These are phyloP conservation scores for Flaveria brownii DNA, from an alignment of 129 eudicot genomes.

Conservation along the genomic window DNA sequence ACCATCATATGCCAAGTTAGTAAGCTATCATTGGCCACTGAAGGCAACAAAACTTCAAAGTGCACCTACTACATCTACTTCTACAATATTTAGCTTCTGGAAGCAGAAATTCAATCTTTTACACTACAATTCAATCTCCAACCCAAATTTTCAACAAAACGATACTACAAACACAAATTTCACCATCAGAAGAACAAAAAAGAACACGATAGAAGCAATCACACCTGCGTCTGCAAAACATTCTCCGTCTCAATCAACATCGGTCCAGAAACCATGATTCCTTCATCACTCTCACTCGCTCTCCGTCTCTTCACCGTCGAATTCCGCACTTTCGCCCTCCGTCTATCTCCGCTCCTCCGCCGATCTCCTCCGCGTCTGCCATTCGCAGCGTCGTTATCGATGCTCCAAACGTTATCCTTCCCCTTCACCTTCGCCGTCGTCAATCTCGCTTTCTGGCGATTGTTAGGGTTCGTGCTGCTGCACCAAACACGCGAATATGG, in stretches of 20 bases:
- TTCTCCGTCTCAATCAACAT: slow-evolving; percentile 82
- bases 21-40: not conserved
- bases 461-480: slow-evolving; percentile 26
- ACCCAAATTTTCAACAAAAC: slow-evolving; percentile 3
- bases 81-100: not conserved
- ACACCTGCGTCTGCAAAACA: slow-evolving; percentile 89
- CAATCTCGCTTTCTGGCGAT: slow-evolving; percentile 34
- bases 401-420: slow-evolving; percentile 94
- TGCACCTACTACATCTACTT: not conserved
- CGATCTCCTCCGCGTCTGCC: slow-evolving; percentile 45
- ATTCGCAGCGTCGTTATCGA: slow-evolving; percentile 65
- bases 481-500: slow-evolving; percentile 45
- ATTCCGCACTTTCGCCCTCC: slow-evolving; percentile 30
- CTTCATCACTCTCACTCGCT: slow-evolving; percentile 37
- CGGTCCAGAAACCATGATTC: slow-evolving; percentile 67
- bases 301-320: slow-evolving; percentile 35
- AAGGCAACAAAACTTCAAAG: not conserved
- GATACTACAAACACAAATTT: not conserved
- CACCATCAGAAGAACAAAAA: not conserved
- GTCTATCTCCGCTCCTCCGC: slow-evolving; percentile 39
- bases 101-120: slow-evolving; percentile 2
- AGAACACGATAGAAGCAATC: not conserved
- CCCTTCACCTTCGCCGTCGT: slow-evolving; percentile 62
- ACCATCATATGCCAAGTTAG: not conserved
- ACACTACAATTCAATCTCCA: not conserved